Evolutionary conservation across 2,329 filamentous ascomycete species (phyloP).

Genomic region (Arthrobotrys musiformis): DNA sequence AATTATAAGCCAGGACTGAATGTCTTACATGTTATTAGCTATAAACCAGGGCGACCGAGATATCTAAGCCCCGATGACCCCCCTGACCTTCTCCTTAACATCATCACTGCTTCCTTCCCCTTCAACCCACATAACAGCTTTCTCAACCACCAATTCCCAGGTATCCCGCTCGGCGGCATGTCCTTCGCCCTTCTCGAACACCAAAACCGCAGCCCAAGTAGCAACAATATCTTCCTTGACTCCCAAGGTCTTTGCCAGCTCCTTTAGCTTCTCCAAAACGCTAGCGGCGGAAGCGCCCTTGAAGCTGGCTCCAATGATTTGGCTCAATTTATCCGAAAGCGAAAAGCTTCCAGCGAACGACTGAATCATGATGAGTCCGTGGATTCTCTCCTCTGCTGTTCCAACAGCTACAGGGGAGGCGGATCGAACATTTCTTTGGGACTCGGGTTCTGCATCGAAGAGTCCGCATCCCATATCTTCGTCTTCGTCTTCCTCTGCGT

Average conservation of each 20-base stretch:
- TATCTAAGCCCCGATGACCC: slow-evolving; percentile 22
- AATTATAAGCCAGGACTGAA: not conserved
- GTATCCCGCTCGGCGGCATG: slow-evolving; percentile 47
- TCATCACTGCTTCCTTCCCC: slow-evolving; percentile 37
- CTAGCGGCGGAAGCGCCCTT: slow-evolving; percentile 17
- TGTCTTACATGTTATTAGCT: too few species aligned
- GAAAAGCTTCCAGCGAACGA: slow-evolving; percentile 45
- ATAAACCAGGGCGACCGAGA: not conserved
- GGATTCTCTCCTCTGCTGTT: slow-evolving; percentile 41
- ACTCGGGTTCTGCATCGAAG: not conserved
- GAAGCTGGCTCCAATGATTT: slow-evolving; percentile 31
- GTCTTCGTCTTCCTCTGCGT: not conserved
- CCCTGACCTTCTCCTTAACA: slow-evolving; percentile 19
- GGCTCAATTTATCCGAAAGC: not conserved
- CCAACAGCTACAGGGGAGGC: not conserved
- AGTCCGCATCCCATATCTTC: not conserved
- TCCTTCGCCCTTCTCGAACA: slow-evolving; percentile 40
- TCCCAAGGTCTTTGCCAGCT: slow-evolving; percentile 30
- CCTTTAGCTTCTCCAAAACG: slow-evolving; percentile 33
- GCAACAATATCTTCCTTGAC: slow-evolving; percentile 33
- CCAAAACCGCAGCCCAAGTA: slow-evolving; percentile 43
- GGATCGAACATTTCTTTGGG: not conserved
- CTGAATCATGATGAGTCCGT: slow-evolving; percentile 49
- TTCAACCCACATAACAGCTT: slow-evolving; percentile 47
- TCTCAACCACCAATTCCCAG: slow-evolving; percentile 55